Percentiles rank a stretch among this genome's conserved stretches.
These are phyloP conservation scores for Pythium graminicola DNA, from an alignment of 352 stramenopile genomes.

Conservation along the genomic window DNA sequence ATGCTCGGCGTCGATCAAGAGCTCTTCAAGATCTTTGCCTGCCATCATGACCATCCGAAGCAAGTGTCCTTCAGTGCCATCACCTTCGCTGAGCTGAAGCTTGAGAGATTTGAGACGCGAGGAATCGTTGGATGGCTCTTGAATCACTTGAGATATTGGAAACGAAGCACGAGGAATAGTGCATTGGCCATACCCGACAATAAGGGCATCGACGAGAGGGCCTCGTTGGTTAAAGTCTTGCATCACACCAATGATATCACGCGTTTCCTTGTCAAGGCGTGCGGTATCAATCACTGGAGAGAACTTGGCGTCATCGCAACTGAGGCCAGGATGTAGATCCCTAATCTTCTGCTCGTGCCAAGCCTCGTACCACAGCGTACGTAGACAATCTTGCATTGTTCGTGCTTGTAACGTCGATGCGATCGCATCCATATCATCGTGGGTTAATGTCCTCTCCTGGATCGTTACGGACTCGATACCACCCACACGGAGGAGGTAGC, in stretches of 20 bases:
- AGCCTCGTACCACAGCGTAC: not conserved
- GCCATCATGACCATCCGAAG: not conserved
- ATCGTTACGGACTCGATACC: slow-evolving; percentile 3
- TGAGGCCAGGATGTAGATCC: not conserved
- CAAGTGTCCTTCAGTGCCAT: slow-evolving; percentile 3
- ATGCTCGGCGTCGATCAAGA: slow-evolving; percentile 1
- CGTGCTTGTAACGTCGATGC: not conserved
- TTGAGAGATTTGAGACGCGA: not conserved
- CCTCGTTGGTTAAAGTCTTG: not conserved
- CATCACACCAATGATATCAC: slow-evolving; percentile 9
- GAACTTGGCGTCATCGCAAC: not conserved
- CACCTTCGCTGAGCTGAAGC: slow-evolving; percentile 3
- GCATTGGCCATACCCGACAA: slow-evolving; percentile 13
- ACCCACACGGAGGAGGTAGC: slow-evolving; percentile 3
- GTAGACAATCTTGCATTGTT: not conserved
- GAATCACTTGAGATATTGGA: no score
- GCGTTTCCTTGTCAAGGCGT: not conserved
- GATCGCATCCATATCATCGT: slow-evolving; percentile 9
- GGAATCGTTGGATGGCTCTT: not conserved
- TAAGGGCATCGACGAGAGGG: slow-evolving; percentile 3
- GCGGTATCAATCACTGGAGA: no score
- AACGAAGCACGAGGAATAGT: slow-evolving; percentile 3
- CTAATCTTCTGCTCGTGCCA: slow-evolving; percentile 7
- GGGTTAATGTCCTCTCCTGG: not conserved
- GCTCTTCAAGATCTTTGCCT: slow-evolving; percentile 9